These are phyloP conservation scores for Domatiomyces globalis DNA, from an alignment of 2,329 filamentous ascomycete species.

Conservation along the genomic window DNA sequence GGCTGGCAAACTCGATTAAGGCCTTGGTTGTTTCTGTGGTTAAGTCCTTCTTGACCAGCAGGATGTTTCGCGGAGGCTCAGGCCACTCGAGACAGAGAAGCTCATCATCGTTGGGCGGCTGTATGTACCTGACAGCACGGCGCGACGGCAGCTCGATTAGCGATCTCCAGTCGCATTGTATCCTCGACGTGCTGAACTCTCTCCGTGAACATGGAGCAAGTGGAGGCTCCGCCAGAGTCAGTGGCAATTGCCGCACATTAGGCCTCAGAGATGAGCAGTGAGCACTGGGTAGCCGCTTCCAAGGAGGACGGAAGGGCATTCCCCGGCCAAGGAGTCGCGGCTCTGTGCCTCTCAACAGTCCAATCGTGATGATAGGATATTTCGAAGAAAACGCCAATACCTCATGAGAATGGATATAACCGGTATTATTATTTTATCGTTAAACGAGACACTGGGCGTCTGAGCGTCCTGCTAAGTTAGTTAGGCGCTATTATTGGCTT, in stretches of 20 bases:
- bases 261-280: not conserved
- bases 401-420: no score
- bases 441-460: no score
- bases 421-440: no score
- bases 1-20: conserved; percentile 48
- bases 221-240: not conserved
- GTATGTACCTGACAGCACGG: conserved; percentile 7
- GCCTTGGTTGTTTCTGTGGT: conserved; percentile 41
- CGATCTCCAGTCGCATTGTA: not conserved
- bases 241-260: not conserved
- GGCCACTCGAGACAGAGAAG: conserved; percentile 55
- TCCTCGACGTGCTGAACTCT: not conserved
- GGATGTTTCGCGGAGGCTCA: conserved; percentile 51
- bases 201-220: not conserved
- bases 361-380: not conserved
- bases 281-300: not conserved
- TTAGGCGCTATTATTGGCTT: no score
- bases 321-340: no score
- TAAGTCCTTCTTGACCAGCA: conserved; percentile 54
- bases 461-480: no score
- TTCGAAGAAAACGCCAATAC: not conserved
- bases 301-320: not conserved
- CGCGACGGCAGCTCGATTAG: conserved; percentile 6
- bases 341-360: conserved; percentile 1
- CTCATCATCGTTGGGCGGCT: conserved; percentile 38